Evolutionary conservation across 2,329 filamentous ascomycete species (phyloP), one percentile per base, ranked within the genome.

Genomic region (Diaporthe citrichinensis): DNA sequence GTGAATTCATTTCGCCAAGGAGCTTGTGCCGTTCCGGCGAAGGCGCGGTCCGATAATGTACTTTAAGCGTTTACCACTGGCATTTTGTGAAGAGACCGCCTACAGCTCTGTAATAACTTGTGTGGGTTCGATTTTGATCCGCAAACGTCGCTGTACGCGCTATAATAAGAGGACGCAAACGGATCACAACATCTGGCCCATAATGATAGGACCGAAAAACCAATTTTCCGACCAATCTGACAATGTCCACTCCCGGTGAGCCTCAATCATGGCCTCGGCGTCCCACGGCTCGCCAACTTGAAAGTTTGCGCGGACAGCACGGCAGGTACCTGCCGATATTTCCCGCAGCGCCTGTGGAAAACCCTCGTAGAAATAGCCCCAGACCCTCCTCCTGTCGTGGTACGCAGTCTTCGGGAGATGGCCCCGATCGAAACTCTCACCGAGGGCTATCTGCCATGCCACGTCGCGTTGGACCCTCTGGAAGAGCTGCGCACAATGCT

Each of bases 251-350:
- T 25, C 36, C 10, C 58, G 34, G 58, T 41, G 58, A 39, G 34
- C 58, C 58, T 61, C 58, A 20, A 61, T 61, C 36, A 61, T 25
- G 23, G 34, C 34, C 58, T 61, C 58, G 23, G 25, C 58, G 36
- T 61, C 58, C 58, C 23, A 25, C 20, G 58, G 23, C 36, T 61
- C 34, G 23, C 58, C 58, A 61, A 61, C 36, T 34, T 61, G 23
- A 41, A 61, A 61, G 58, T 61, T 61, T 28, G 58, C 58, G 34
- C 58, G 34, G 12, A 61, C 58, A 61, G n/a, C 58, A 41, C 23
- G 58, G 36, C 58, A 61, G 12, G 58, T 61, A n/a, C 58, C 58
- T 41, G 5, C 28, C 23, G 58, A 41, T 25, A 61, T 61, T 14
- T 61, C 58, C 36, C n/a, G 58, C 58, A 61, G 34, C 14, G 58